Conservation (phyloP, 768 basidiomycete species). For the Russula olivacea region DNA sequence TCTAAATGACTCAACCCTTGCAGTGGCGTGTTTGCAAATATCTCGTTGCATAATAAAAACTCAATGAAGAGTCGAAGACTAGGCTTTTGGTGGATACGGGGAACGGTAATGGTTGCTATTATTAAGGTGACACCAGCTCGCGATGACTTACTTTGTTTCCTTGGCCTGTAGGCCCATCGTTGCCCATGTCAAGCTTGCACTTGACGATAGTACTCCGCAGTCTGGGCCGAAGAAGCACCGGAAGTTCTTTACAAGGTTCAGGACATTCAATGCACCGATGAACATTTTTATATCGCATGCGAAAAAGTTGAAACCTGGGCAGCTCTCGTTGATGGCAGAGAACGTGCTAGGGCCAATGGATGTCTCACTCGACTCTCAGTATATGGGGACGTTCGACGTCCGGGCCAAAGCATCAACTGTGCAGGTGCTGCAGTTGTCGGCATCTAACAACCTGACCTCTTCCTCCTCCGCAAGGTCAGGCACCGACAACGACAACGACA, state of each 20-base stretch:
- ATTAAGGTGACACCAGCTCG: background rate
- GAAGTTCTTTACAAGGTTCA: slow-evolving; percentile 43
- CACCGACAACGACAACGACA: slow-evolving; percentile 23
- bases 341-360: slow-evolving; percentile 50
- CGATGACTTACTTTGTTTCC: background rate
- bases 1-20: slow-evolving; percentile 12
- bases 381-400: slow-evolving; percentile 46
- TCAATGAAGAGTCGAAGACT: no score
- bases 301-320: slow-evolving; percentile 35
- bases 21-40: slow-evolving; percentile 47
- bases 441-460: slow-evolving; percentile 26
- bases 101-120: slow-evolving; percentile 32
- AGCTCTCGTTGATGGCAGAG: slow-evolving; percentile 40
- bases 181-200: slow-evolving; percentile 37
- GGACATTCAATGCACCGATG: slow-evolving; percentile 54
- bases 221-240: slow-evolving; percentile 27
- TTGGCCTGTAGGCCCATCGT: slow-evolving; percentile 35
- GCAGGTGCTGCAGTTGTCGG: slow-evolving; percentile 30
- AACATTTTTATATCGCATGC: slow-evolving; percentile 40
- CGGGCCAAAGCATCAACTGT: slow-evolving; percentile 49
- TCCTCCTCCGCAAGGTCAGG: background rate
- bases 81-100: slow-evolving; percentile 46
- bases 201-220: slow-evolving; percentile 17
- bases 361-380: slow-evolving; percentile 48
- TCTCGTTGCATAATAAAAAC: slow-evolving; percentile 42